Evolutionary conservation across 192 early-diverging fungal genomes (phyloP), one percentile per base, ranked within the genome.

Genomic region (Coemansia sp.): DNA sequence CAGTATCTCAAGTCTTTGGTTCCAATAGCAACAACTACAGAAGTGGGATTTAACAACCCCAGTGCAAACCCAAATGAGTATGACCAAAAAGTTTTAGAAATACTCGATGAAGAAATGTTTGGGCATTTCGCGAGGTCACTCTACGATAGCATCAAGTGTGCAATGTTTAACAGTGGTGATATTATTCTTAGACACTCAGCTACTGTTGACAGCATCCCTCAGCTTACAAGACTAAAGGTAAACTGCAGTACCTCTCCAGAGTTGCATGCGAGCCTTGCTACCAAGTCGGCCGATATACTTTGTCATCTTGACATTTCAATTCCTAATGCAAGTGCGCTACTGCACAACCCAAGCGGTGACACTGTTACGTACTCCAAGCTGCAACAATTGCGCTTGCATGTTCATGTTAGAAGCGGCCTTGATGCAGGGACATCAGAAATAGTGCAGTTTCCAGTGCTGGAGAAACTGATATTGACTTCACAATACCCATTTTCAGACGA

Each of bases 401-500:
- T 15, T 45, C 25, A 27, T 27, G 25, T 27, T 27, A 37, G 36
- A 37, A 2, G 2, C 1, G 25, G 25, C 25, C 25, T 27, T 27
- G 25, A 1, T 27, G 25, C 25, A 27, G 25, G 25, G 25, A 27
- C 25, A 27, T 27, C 25, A 27, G 25, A 45, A 2, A 6, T 45
- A 23, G 51, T 57, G n/a, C 65, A 39, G 8, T 57, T 67, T 58
- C 65, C 65, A 11, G 29, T 23, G 4, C 53, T 67, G 50, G 11
- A 36, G 25, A 34, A 21, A 0, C 53, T 67, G 10, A 5, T 25
- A 39, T 12, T 53, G 8, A 6, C 21, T 0, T 7, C 27, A 17
- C 7, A 7, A 41, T 67, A 67, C 11, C 65, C 65, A 34, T 67
- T 67, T 31, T 25, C 36, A 3, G 51, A 67, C 42, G 65, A 67